Evolutionary conservation across 2,329 filamentous ascomycete genomes (phyloP).

Genomic region (Diaporthe capsici): DNA sequence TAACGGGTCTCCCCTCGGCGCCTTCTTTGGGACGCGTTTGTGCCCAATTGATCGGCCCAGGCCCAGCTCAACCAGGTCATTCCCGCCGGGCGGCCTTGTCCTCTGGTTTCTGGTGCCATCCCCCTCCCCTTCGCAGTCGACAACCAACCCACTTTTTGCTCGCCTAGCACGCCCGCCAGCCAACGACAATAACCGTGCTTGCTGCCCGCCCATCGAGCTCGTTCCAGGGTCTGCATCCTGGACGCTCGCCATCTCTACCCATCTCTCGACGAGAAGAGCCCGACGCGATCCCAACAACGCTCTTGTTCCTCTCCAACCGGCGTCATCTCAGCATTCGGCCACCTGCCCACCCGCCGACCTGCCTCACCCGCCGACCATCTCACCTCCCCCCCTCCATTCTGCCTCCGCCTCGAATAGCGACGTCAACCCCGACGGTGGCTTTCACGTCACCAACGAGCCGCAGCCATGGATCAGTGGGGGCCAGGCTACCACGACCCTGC

Average conservation of each 20-base stretch:
- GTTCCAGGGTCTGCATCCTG: constrained; percentile 37
- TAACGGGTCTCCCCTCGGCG: constrained; percentile 32
- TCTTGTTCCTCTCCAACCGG: constrained; percentile 15
- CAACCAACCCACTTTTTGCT: constrained; percentile 41
- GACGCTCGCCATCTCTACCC: constrained; percentile 35
- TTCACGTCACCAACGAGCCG: constrained; percentile 43
- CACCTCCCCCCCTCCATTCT: not conserved
- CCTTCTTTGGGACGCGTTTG: constrained; percentile 34
- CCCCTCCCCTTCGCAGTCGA: constrained; percentile 33
- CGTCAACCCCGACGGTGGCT: constrained; percentile 39
- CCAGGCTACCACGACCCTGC: constrained; percentile 76
- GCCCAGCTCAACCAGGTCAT: constrained; percentile 34
- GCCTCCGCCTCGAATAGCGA: constrained; percentile 25
- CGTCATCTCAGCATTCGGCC: constrained; percentile 5
- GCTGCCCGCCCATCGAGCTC: constrained; percentile 38
- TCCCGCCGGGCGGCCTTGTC: constrained; percentile 27
- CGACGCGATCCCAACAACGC: constrained; percentile 22
- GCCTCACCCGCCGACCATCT: constrained; percentile 18
- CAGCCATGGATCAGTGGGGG: constrained; percentile 71
- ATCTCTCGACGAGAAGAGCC: constrained; percentile 27
- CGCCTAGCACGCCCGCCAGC: constrained; percentile 38
- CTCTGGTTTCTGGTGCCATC: constrained; percentile 36
- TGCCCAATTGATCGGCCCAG: constrained; percentile 39
- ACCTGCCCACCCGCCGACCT: constrained; percentile 17
- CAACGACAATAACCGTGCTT: constrained; percentile 37